Conservation (phyloP, 2,329 filamentous ascomycete species). For the Trichoderma sp. region DNA sequence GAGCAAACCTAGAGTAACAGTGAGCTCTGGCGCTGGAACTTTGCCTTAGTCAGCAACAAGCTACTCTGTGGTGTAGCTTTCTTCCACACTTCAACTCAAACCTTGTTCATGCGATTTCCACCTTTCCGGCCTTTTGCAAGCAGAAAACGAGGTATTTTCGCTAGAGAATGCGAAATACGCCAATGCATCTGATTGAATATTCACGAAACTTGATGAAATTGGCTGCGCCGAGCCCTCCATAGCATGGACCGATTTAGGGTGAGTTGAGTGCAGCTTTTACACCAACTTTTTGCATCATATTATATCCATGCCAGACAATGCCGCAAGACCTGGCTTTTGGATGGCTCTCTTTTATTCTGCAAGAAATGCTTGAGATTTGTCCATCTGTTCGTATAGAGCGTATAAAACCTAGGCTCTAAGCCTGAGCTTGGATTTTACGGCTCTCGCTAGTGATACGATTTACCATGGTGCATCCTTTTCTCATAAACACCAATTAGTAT, state of each 20-base stretch:
- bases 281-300: neutral
- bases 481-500: neutral
- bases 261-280: constrained; percentile 21
- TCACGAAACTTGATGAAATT: neutral
- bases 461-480: neutral
- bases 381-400: neutral
- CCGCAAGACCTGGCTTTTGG: neutral
- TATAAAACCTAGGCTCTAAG: neutral
- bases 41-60: constrained; percentile 6
- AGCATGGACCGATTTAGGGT: constrained; percentile 36
- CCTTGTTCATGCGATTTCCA: constrained; percentile 1
- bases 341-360: neutral
- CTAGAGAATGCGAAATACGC: neutral
- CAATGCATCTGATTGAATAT: neutral
- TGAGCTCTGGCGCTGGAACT: neutral
- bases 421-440: neutral
- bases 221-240: constrained; percentile 25
- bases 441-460: neutral
- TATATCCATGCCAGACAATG: neutral
- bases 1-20: neutral
- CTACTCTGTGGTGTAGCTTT: neutral
- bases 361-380: neutral
- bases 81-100: neutral
- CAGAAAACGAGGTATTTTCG: neutral
- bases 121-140: neutral